These are phyloP conservation scores for Amylocarpus encephaloides DNA, from an alignment of 2,329 filamentous ascomycete genomes.

Conservation along the genomic window DNA sequence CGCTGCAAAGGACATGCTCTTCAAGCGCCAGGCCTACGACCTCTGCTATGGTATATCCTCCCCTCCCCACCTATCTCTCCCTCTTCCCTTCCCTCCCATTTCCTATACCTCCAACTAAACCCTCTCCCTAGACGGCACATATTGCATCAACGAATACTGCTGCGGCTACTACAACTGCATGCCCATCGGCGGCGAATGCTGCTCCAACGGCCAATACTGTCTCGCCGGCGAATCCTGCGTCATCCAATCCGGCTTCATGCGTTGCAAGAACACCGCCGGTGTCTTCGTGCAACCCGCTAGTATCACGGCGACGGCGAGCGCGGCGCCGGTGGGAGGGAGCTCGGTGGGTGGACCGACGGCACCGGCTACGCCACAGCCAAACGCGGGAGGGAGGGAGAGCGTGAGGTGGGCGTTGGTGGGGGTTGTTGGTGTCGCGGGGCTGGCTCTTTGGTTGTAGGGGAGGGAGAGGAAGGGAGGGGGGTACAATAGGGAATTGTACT, in stretches of 20 bases:
- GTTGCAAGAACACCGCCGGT: background rate
- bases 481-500: too few species aligned
- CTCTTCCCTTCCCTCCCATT: background rate
- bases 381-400: background rate
- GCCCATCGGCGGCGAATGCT: background rate
- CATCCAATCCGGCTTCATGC: background rate
- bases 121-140: background rate
- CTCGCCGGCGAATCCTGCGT: background rate
- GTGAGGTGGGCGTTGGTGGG: background rate
- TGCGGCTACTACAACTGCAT: conserved; percentile 3
- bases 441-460: too few species aligned
- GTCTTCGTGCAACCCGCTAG: background rate
- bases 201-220: conserved; percentile 3
- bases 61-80: too few species aligned
- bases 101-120: background rate
- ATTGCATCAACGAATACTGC: conserved; percentile 3
- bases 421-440: background rate
- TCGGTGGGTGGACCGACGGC: background rate
- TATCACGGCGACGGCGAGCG: background rate
- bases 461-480: too few species aligned
- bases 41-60: background rate
- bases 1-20: background rate
- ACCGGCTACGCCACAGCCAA: background rate
- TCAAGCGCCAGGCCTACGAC: background rate
- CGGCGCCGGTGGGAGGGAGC: background rate